A percentile compares a stretch with the other conserved stretches of the same genome.
Evolutionary conservation across 495 filamentous ascomycete species (phyloP).

Genomic region (Amorphotheca resinae): DNA sequence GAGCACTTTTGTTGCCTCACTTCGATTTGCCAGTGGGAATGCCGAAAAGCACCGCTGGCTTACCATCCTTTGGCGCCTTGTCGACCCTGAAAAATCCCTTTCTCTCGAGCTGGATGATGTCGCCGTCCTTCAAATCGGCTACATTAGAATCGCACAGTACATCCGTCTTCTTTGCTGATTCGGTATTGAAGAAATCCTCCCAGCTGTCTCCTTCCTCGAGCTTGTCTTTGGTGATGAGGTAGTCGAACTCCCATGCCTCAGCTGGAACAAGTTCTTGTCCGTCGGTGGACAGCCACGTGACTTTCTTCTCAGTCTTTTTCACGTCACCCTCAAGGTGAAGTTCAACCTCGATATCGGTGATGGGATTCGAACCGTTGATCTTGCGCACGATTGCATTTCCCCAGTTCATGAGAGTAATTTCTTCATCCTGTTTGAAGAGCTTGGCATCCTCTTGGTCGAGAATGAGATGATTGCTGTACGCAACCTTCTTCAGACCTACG

Average conservation of each 20-base stretch:
- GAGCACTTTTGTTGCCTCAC: slow-evolving; percentile 17
- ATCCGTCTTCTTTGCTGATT: slow-evolving; percentile 53
- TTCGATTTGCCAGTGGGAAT: slow-evolving; percentile 55
- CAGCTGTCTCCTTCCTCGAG: slow-evolving; percentile 58
- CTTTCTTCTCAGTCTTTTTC: slow-evolving; percentile 76
- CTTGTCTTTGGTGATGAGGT: slow-evolving; percentile 71
- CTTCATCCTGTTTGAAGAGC: slow-evolving; percentile 58
- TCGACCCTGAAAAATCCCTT: slow-evolving; percentile 73
- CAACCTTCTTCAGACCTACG: slow-evolving; percentile 65
- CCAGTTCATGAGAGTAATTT: slow-evolving; percentile 82
- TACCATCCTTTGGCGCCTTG: slow-evolving; percentile 26
- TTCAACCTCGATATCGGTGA: slow-evolving; percentile 56
- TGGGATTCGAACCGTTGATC: slow-evolving; percentile 37
- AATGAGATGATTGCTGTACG: slow-evolving; percentile 48
- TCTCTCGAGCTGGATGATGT: slow-evolving; percentile 75
- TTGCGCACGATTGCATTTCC: slow-evolving; percentile 70
- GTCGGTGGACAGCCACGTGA: slow-evolving; percentile 63
- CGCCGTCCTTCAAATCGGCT: slow-evolving; percentile 49
- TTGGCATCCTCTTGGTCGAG: slow-evolving; percentile 69
- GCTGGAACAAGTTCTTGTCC: slow-evolving; percentile 54
- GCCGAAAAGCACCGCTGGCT: slow-evolving; percentile 50
- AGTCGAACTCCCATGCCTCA: slow-evolving; percentile 67
- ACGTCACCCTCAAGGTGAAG: slow-evolving; percentile 69
- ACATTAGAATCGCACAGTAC: slow-evolving; percentile 66
- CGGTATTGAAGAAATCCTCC: slow-evolving; percentile 55